Evolutionary conservation across 495 filamentous ascomycete species (phyloP), one percentile per base, ranked within the genome.

Genomic region (Podospora conica): DNA sequence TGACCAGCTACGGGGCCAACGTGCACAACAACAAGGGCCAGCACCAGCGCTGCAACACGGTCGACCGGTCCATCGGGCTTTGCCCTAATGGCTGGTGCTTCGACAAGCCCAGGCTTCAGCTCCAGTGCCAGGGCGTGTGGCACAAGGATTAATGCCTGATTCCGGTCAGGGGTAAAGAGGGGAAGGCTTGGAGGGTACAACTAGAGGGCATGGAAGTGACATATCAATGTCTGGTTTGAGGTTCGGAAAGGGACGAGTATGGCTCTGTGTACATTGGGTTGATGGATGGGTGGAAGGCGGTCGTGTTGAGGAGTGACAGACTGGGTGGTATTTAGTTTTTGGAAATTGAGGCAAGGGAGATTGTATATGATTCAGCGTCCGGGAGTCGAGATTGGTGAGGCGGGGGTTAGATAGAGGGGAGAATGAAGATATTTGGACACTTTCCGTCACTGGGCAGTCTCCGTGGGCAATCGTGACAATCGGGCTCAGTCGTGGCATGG

Each of bases 1-100:
- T 27, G 21, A 62, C 60, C 22, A 25, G 22, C 31, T 62, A 62
- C 60, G 60, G 60, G 9, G 60, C 9, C 20, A 62, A 62, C 40
- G 60, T 62, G 8, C 40, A 62, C 60, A 53, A 53, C 60, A 22
- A 12, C 31, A 54, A 28, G 31, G 60, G 40, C 21, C 40, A 54
- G 60, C 60, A 62, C 40, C 60, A 62, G 60, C 20, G 60, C 10
- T 62, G 60, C 23, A 2, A 10, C 3, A 28, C 2, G 11, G 60
- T 54, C 23, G 18, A 62, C 1, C 54, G 3, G 40, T 7, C 3
- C 6, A 15, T 62, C 12, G 21, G n/a, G 21, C 10, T 21, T 20
- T 62, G 40, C 40, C 18, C 22, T 3, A 0, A 1, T 11, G 21
- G 18, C 1, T n/a, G 7, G 11, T 62, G 40, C 29, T 21, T 48